Evolutionary conservation across 2,329 filamentous ascomycete species (phyloP), one percentile per base, ranked within the genome.

Genomic region (Epichloe elymi): DNA sequence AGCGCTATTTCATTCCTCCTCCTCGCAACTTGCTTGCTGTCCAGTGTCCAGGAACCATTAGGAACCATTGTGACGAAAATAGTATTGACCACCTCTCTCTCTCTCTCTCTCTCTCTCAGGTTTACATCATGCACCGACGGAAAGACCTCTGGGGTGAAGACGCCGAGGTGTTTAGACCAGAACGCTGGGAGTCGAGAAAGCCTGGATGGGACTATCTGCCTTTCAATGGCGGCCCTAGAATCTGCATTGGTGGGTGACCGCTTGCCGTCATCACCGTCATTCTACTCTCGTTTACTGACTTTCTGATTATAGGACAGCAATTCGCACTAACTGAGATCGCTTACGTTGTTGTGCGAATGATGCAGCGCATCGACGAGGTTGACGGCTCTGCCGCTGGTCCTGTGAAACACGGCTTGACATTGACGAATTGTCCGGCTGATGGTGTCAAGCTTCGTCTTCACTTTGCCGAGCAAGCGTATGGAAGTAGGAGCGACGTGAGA

Each of bases 191-290:
- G 42, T 53, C 50, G 8, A 56, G 63, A 10, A 60, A 63, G n/a
- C 63, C 65, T 8, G 59, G 65, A 4, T 74, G 69, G 70, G 65
- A 66, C 20, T 74, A 68, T 53, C 55, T 73, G 5, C 71, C 71
- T 2, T 74, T 74, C 56, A 73, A 73, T 53, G 71, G 70, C 3
- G 71, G 70, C 0, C 71, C 71, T 3, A 59, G 71, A 19, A 71
- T 72, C 30, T 74, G 71, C 54, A 53, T 61, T 12, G 63, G 56
- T 40, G 26, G 26, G 26, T 30, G 8, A 10, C 8, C 8, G 26
- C 8, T 30, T 30, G 26, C 26, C 26, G 8, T 30, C 26, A 30
- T 30, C 26, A 30, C 10, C 10, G 26, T 10, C 26, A 10, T 10
- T 30, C 8, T 10, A 10, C 8, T 10, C 26, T 30, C 26, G 26